Base-by-base conservation (phyloP, 768 basidiomycete genomes). In the Infundibulicybe gibba region DNA sequence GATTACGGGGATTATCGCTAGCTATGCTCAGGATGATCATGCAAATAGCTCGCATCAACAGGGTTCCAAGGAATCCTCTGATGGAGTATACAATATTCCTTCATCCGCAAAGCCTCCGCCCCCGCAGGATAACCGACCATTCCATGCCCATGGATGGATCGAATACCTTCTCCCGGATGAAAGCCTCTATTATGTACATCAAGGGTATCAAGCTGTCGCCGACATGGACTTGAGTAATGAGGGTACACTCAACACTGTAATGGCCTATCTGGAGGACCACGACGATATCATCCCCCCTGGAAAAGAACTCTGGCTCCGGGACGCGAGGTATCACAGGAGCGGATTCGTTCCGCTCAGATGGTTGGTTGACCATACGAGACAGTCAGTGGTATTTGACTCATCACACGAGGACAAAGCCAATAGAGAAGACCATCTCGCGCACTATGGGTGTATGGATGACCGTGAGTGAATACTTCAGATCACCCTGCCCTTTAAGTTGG, bases 91-190 rank as follows among this genome's bases (percentile, higher is more conserved):
- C 25, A 25, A 25, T 25, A 25, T 8, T 25, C 25, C 25, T 8
- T 8, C 25, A 25, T 8, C 25, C 25, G 8, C 25, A 25, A 4
- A 25, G 3, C 25, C 8, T 25, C 8, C 25, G 8, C 25, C 25
- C 25, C 8, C 25, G 25, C 25, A 8, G 25, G 25, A 25, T 25
- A 8, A 25, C 8, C 25, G 25, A 25, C 8, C 25, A 25, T 25
- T 25, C 25, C 72, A 72, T 52, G 71, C 76, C 11, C 75, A 83
- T n/a, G 90, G 90, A 3, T 91, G 89, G 89, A 69, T 78, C 40
- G 86, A 85, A 56, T 80, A 87, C 58, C 70, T 76, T 16, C 77
- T 92, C n/a, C 89, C 90, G 1, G 86, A 90, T 54, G 79, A 79
- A 8, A 66, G 75, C 3, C 67, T 77, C 32, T 92, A 92, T 64